These are phyloP conservation scores for Euphorbia schlechtendalii DNA, from an alignment of 441 rosid species.

Conservation along the genomic window DNA sequence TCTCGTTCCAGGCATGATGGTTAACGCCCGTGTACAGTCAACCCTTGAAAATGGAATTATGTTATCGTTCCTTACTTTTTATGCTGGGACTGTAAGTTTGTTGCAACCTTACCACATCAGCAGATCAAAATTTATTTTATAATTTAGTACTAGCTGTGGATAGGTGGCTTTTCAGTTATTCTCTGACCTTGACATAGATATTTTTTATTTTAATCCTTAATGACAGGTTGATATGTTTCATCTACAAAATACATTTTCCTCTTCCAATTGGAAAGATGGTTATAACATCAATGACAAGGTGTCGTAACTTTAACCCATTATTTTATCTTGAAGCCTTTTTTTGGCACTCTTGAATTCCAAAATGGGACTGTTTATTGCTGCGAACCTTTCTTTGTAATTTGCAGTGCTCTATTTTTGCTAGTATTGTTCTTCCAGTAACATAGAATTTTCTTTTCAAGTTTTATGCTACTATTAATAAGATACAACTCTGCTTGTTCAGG, in stretches of 20 bases:
- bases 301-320: slow-evolving; percentile 7
- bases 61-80: slow-evolving; percentile 84
- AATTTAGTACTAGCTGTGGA: background rate
- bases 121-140: slow-evolving; percentile 7
- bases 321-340: slow-evolving; percentile 8
- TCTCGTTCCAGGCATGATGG: slow-evolving; percentile 96
- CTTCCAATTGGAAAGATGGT: slow-evolving; percentile 76
- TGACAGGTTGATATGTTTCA: slow-evolving; percentile 85
- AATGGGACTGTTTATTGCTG: background rate
- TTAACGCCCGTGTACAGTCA: slow-evolving; percentile 81
- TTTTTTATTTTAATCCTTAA: slow-evolving; percentile 18
- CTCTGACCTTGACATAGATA: background rate
- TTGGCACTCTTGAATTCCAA: background rate
- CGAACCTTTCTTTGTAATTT: background rate
- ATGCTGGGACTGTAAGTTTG: slow-evolving; percentile 90
- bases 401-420: background rate
- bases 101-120: slow-evolving; percentile 10
- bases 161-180: background rate
- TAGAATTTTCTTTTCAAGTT: background rate
- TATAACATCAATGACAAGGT: slow-evolving; percentile 77
- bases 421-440: background rate
- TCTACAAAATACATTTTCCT: slow-evolving; percentile 53
- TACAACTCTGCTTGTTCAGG: slow-evolving; percentile 38
- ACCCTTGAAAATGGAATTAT: slow-evolving; percentile 87
- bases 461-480: slow-evolving; percentile 2